These are phyloP conservation scores for Exophiala viscosa DNA, from an alignment of 2,329 filamentous ascomycete genomes.

Conservation along the genomic window DNA sequence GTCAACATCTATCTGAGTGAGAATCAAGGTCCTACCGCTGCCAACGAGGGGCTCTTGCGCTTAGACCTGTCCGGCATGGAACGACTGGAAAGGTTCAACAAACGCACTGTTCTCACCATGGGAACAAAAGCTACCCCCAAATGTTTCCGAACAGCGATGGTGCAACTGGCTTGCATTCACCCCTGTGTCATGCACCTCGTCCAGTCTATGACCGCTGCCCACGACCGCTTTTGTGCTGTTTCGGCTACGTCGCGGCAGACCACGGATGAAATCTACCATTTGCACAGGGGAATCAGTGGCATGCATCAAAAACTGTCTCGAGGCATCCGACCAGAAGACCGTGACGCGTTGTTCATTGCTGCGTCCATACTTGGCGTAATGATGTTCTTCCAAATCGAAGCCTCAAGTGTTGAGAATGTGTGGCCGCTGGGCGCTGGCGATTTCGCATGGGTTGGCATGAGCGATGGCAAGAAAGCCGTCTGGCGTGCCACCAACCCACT, in stretches of 20 bases:
- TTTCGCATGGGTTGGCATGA: conserved; percentile 58
- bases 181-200: conserved; percentile 55
- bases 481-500: conserved; percentile 51
- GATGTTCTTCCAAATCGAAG: conserved; percentile 41
- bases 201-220: conserved; percentile 51
- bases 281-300: conserved; percentile 34
- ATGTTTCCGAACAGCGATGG: conserved; percentile 17
- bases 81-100: conserved; percentile 9
- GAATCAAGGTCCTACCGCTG: not conserved
- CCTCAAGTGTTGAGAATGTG: conserved; percentile 40
- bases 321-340: conserved; percentile 9
- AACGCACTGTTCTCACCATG: conserved; percentile 1
- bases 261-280: conserved; percentile 44
- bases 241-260: conserved; percentile 16
- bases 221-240: conserved; percentile 38
- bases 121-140: conserved; percentile 4
- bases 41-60: not conserved
- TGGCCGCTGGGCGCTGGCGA: conserved; percentile 57
- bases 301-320: conserved; percentile 14
- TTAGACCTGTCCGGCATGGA: not conserved
- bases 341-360: conserved; percentile 29
- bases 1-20: not conserved
- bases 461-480: conserved; percentile 54
- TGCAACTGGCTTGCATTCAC: conserved; percentile 29
- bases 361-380: conserved; percentile 39